Percentiles rank a stretch among this genome's conserved stretches.
phyloP scores from a whole-genome alignment of 2,329 filamentous ascomycete genomes.

The Nothomitra cinnamomea region DNA sequence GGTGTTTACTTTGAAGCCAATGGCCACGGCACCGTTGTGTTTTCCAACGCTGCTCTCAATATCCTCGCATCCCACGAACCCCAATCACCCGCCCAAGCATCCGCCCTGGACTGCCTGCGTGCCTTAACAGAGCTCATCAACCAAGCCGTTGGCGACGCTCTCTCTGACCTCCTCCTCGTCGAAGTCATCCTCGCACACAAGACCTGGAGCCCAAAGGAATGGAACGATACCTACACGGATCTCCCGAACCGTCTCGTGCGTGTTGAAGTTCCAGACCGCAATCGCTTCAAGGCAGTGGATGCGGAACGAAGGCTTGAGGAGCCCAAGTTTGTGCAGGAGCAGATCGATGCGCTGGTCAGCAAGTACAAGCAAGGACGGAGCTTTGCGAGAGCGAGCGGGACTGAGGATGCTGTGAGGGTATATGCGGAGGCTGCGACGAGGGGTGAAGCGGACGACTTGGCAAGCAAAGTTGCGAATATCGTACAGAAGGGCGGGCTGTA shows the following conservation, averaged over 20 bases:
- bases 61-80: slow-evolving; percentile 65
- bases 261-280: slow-evolving; percentile 76
- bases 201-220: slow-evolving; percentile 75
- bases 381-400: slow-evolving; percentile 85
- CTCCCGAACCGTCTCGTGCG: slow-evolving; percentile 90
- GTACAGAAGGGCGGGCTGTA: slow-evolving; percentile 39
- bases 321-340: slow-evolving; percentile 61
- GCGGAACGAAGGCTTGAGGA: slow-evolving; percentile 76
- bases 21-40: slow-evolving; percentile 90
- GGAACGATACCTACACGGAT: slow-evolving; percentile 84
- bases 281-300: slow-evolving; percentile 78
- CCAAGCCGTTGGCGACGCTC: slow-evolving; percentile 90
- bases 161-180: slow-evolving; percentile 90
- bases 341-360: slow-evolving; percentile 74
- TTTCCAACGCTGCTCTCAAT: slow-evolving; percentile 68
- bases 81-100: slow-evolving; percentile 80
- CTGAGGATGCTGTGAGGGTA: slow-evolving; percentile 88
- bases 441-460: slow-evolving; percentile 79
- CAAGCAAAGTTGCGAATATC: slow-evolving; percentile 62
- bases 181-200: slow-evolving; percentile 95
- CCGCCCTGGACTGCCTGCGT: slow-evolving; percentile 67
- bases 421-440: slow-evolving; percentile 88
- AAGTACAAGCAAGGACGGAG: slow-evolving; percentile 82
- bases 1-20: slow-evolving; percentile 99
- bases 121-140: slow-evolving; percentile 88